A percentile compares a stretch with the other conserved stretches of the same genome.
phyloP scores from a whole-genome alignment of 352 stramenopile genomes.

The Phytophthora pini region DNA sequence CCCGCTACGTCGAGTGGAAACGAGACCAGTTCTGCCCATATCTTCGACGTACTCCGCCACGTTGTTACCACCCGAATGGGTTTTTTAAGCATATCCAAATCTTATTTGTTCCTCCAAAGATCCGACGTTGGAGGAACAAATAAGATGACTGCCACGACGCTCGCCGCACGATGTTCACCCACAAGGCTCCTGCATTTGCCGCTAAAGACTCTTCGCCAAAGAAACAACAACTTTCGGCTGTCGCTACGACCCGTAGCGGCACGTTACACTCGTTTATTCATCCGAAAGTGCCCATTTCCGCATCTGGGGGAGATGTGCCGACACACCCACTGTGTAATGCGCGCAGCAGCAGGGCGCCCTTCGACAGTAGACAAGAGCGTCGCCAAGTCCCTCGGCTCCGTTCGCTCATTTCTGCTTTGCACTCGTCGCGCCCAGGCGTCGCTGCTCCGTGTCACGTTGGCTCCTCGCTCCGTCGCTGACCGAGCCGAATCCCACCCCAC shows the following conservation, averaged over 20 bases:
- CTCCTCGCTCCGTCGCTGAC: conserved; percentile 19
- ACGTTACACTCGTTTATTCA: neutral
- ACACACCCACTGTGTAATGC: conserved; percentile 13
- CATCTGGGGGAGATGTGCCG: conserved; percentile 3
- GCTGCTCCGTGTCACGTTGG: conserved; percentile 29
- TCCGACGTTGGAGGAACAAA: no score
- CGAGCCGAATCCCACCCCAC: conserved; percentile 24
- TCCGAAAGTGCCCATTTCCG: conserved; percentile 9
- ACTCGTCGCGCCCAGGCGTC: conserved; percentile 14
- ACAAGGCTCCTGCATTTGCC: no score
- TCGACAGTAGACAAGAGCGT: conserved; percentile 18
- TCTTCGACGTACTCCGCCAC: neutral
- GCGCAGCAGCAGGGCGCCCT: conserved; percentile 10
- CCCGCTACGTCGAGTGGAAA: neutral
- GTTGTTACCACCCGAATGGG: neutral
- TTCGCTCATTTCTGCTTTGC: conserved; percentile 33
- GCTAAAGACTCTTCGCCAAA: no score
- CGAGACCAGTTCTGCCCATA: conserved; percentile 6
- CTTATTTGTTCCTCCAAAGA: no score
- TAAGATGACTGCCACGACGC: no score
- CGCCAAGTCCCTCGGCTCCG: conserved; percentile 5
- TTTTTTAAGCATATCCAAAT: no score
- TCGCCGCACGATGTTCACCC: no score
- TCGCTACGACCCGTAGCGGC: neutral
- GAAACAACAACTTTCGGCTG: no score